A percentile compares a stretch with the other conserved stretches of the same genome.
Evolutionary conservation across 2,329 filamentous ascomycete species (phyloP).

Genomic region (Hypoxylon sp.): DNA sequence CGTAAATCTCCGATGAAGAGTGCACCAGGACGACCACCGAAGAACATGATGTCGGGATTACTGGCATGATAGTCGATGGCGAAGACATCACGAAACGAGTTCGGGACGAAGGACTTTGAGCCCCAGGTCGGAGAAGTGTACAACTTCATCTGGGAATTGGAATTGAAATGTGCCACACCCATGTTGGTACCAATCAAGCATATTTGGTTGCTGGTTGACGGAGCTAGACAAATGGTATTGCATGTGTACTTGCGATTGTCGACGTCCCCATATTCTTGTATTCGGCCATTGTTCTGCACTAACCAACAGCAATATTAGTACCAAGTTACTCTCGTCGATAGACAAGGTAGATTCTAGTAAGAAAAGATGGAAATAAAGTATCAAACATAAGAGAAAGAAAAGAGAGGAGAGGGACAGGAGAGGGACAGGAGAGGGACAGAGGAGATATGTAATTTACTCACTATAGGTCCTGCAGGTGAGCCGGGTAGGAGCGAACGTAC

Average conservation of each 20-base stretch:
- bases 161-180: conserved; percentile 61
- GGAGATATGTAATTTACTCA: neutral
- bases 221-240: conserved; percentile 56
- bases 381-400: neutral
- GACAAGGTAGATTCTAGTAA: neutral
- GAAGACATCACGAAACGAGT: conserved; percentile 61
- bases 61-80: conserved; percentile 63
- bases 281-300: neutral
- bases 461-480: neutral
- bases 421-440: neutral
- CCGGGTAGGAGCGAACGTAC: neutral
- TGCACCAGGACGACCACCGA: conserved; percentile 65
- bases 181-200: conserved; percentile 65
- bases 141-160: conserved; percentile 55
- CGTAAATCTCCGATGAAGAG: conserved; percentile 65
- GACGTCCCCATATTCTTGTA: neutral
- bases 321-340: neutral
- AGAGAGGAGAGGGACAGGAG: neutral
- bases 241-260: neutral
- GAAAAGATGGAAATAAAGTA: neutral
- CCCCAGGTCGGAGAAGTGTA: conserved; percentile 3
- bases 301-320: neutral
- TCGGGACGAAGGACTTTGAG: neutral
- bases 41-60: conserved; percentile 63
- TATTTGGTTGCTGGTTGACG: conserved; percentile 54